Base-by-base conservation (phyloP, 2,329 filamentous ascomycete species). In the Cordyceps javanica region DNA sequence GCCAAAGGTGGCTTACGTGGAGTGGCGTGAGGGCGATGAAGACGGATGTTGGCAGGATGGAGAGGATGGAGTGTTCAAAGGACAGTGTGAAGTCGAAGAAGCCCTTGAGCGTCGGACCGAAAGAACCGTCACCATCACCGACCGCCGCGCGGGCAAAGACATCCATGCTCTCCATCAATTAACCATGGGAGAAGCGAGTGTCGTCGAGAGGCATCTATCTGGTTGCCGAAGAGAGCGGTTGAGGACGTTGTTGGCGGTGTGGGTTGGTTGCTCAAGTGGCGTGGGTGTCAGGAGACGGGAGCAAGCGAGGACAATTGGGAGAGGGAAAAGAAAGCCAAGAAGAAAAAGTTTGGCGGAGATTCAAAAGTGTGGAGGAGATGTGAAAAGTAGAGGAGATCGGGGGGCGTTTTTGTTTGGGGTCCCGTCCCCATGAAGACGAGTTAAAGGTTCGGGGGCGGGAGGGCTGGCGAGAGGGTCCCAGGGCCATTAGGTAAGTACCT, bases 11-110 rank as follows among this genome's bases (percentile, higher is more conserved):
- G 23, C 23, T 38, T 39, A 58, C 41, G 41, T 48, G 50, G 6
- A 55, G 25, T 9, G 61, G 55, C 10, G 57, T 59, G 21, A 62
- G 48, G n/a, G 59, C 59, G 30, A 61, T 50, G 1, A 70, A 48
- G 25, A 58, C 19, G 49, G 56, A 49, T 2, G 49, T 53, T 11
- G 56, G 56, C 32, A 48, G n/a, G 13, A 58, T 54, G 28, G 56
- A 48, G 32, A 58, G 49, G 42, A 54, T 42, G 11, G 56, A 46
- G 32, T 52, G 41, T 41, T 58, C 56, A 48, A 58, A 58, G 21
- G 41, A 34, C 9, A 58, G 26, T 13, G 56, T 54, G 34, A 58
- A 54, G 56, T 58, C 56, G 16, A 58, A 58, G 25, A 58, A 19
- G 39, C 56, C 56, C 14, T 52, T 32, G 26, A 53, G 32, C 26